Evolutionary conservation across 352 stramenopile species (phyloP).

Genomic region (Globisporangium uncinulatum): DNA sequence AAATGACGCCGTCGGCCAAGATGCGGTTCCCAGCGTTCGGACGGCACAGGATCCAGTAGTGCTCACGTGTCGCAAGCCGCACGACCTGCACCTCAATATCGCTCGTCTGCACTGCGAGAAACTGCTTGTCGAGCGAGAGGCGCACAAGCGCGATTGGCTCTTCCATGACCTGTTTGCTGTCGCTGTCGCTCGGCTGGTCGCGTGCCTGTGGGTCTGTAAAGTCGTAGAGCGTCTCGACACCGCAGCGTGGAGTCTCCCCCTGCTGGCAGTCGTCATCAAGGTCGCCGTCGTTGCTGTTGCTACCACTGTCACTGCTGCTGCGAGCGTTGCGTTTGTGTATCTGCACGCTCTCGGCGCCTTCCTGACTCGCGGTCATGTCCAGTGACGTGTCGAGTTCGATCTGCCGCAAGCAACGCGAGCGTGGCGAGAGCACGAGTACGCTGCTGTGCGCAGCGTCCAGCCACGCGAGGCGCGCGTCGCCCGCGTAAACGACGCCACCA

Average conservation of each 20-base stretch:
- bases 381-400: slow-evolving; percentile 33
- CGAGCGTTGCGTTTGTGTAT: too few species aligned
- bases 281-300: slow-evolving; percentile 8
- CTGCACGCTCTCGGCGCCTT: not conserved
- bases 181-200: not conserved
- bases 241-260: slow-evolving; percentile 3
- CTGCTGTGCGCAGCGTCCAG: slow-evolving; percentile 50
- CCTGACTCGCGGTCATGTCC: not conserved
- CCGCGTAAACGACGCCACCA: slow-evolving; percentile 37
- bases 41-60: slow-evolving; percentile 70
- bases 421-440: slow-evolving; percentile 39
- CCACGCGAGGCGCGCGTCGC: slow-evolving; percentile 31
- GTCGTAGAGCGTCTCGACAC: slow-evolving; percentile 35
- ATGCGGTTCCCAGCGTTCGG: slow-evolving; percentile 60
- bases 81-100: slow-evolving; percentile 81
- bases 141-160: slow-evolving; percentile 30
- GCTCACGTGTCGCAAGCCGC: slow-evolving; percentile 30
- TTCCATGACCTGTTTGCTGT: too few species aligned
- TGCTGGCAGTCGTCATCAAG: not conserved
- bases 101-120: slow-evolving; percentile 71
- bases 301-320: not conserved
- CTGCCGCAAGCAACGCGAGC: slow-evolving; percentile 29
- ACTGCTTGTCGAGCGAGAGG: slow-evolving; percentile 62
- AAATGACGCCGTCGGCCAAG: slow-evolving; percentile 48
- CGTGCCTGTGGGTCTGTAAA: slow-evolving; percentile 16